Evolutionary conservation across 2,329 filamentous ascomycete genomes (phyloP).

Genomic region (Corynespora cassiicola): DNA sequence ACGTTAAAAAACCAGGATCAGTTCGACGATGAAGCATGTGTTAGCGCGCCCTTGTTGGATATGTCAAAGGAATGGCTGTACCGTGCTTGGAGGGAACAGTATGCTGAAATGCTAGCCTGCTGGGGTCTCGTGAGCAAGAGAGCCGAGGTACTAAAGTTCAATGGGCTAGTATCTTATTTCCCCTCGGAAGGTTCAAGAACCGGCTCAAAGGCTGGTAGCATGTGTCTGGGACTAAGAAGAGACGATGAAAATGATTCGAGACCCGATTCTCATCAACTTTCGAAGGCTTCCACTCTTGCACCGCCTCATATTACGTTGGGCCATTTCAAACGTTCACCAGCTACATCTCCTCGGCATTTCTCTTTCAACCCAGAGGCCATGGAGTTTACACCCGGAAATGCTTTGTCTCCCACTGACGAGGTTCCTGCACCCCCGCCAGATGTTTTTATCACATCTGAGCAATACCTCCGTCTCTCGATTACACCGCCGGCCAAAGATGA

Average conservation of each 20-base stretch:
- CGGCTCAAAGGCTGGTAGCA: conserved; percentile 32
- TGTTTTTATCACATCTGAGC: conserved; percentile 26
- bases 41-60: conserved; percentile 58
- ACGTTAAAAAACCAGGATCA: conserved; percentile 63
- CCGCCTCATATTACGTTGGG: conserved; percentile 23
- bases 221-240: conserved; percentile 31
- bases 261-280: conserved; percentile 20
- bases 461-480: conserved; percentile 39
- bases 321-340: conserved; percentile 29
- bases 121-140: conserved; percentile 63
- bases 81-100: conserved; percentile 61
- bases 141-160: conserved; percentile 65
- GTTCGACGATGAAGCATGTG: conserved; percentile 61
- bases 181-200: conserved; percentile 23
- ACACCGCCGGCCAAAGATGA: conserved; percentile 28
- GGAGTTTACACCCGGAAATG: conserved; percentile 38
- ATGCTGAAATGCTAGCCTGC: conserved; percentile 64
- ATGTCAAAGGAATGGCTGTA: conserved; percentile 56
- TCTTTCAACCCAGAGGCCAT: conserved; percentile 44
- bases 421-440: conserved; percentile 18
- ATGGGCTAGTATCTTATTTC: conserved; percentile 49
- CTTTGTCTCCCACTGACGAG: conserved; percentile 22
- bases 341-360: conserved; percentile 34
- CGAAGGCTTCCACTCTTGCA: conserved; percentile 31
- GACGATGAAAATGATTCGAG: conserved; percentile 14